phyloP scores from a whole-genome alignment of 176 grass and related monocot species.

The Triticum turgidum region DNA sequence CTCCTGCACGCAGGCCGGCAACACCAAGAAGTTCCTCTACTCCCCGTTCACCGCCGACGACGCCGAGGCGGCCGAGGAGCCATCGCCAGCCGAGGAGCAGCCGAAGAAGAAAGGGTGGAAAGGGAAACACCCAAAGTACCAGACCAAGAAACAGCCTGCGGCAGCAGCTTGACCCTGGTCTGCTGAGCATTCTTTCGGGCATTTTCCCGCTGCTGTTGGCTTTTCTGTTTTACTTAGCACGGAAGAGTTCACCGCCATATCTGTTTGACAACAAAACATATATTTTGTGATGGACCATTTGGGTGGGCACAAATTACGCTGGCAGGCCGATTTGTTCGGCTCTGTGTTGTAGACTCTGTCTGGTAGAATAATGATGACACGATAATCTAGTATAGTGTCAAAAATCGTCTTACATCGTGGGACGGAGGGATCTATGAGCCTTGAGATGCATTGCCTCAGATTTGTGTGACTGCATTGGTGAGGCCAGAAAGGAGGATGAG shows the following conservation, averaged over 20 bases:
- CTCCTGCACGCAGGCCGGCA: not conserved
- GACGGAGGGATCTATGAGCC: too few species aligned
- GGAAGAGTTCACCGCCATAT: not conserved
- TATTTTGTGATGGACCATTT: not conserved
- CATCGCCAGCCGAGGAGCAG: not conserved
- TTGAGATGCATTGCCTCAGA: not conserved
- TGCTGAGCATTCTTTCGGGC: not conserved
- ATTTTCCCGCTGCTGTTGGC: not conserved
- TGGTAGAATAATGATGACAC: not conserved
- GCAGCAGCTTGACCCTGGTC: not conserved
- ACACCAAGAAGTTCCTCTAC: conserved; percentile 10
- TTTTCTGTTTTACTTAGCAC: not conserved
- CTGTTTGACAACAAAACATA: not conserved
- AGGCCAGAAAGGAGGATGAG: too few species aligned
- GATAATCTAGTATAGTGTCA: not conserved
- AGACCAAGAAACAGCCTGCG: not conserved
- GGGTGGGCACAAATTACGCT: not conserved
- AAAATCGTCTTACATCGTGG: too few species aligned
- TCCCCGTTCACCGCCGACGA: not conserved
- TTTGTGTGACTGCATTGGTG: too few species aligned
- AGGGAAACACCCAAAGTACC: conserved; percentile 17
- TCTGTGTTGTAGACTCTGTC: not conserved
- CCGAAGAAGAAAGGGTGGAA: not conserved
- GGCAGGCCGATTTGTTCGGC: not conserved
- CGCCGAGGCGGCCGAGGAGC: not conserved